A percentile compares a stretch with the other conserved stretches of the same genome.
Evolutionary conservation across 768 basidiomycete genomes (phyloP).

Genomic region (Suillus plorans): DNA sequence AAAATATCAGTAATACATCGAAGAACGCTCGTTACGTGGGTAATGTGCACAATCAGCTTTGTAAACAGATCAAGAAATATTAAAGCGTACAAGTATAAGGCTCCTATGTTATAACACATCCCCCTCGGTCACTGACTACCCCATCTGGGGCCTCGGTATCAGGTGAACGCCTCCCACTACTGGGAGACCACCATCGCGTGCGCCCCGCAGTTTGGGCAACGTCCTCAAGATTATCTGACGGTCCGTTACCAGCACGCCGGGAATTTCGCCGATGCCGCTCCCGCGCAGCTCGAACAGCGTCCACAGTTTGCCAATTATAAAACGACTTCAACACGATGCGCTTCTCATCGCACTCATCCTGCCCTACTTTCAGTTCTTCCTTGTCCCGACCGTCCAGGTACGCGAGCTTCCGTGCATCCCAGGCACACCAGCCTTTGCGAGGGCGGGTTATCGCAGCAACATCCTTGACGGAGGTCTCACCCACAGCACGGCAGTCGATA

Average conservation of each 20-base stretch:
- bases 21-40: conserved; percentile 14
- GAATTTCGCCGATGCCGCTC: conserved; percentile 64
- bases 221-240: conserved; percentile 27
- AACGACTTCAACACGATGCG: conserved; percentile 82
- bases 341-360: conserved; percentile 78
- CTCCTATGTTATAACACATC: conserved; percentile 69
- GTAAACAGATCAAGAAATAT: conserved; percentile 14
- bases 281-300: conserved; percentile 64
- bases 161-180: conserved; percentile 46
- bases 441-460: conserved; percentile 59
- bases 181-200: conserved; percentile 40
- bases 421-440: conserved; percentile 71
- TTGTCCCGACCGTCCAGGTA: conserved; percentile 73
- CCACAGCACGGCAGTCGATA: conserved; percentile 73
- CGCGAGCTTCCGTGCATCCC: conserved; percentile 64
- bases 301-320: conserved; percentile 84
- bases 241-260: conserved; percentile 44
- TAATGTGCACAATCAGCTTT: conserved; percentile 13
- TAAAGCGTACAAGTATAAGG: conserved; percentile 29
- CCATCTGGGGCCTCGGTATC: conserved; percentile 53
- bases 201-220: conserved; percentile 22
- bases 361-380: conserved; percentile 64
- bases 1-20: conserved; percentile 11
- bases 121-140: conserved; percentile 45
- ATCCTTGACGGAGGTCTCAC: conserved; percentile 63